Percentiles rank a stretch among this genome's conserved stretches.
These are phyloP conservation scores for Termitomyces sp. DNA, from an alignment of 768 basidiomycete species.

Conservation along the genomic window DNA sequence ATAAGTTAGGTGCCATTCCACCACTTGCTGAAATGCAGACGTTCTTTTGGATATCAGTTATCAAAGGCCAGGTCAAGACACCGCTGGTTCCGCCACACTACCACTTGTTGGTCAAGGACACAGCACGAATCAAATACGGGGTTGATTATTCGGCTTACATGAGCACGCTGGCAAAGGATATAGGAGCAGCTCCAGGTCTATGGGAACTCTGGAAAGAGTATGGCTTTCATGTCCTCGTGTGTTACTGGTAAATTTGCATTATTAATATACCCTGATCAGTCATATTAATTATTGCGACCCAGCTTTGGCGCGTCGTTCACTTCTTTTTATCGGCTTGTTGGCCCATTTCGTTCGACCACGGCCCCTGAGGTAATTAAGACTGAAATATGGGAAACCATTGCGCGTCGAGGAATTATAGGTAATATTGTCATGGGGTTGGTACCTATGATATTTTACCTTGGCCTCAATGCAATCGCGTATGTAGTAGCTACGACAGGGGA, in stretches of 20 bases:
- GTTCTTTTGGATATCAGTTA: conserved; percentile 50
- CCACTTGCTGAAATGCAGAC: conserved; percentile 57
- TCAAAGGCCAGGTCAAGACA: conserved; percentile 34
- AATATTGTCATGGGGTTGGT: conserved; percentile 56
- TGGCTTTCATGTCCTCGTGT: conserved; percentile 43
- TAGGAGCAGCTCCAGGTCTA: conserved; percentile 47
- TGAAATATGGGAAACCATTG: conserved; percentile 58
- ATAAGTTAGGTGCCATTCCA: conserved; percentile 42
- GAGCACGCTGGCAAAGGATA: conserved; percentile 51
- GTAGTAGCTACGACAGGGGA: neutral
- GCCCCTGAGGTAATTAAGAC: conserved; percentile 43
- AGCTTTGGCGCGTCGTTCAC: conserved; percentile 59
- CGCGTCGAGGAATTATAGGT: conserved; percentile 45
- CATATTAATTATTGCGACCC: neutral
- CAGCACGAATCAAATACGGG: conserved; percentile 52
- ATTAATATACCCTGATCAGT: neutral
- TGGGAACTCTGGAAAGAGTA: conserved; percentile 40
- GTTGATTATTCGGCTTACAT: conserved; percentile 55
- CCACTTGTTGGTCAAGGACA: conserved; percentile 45
- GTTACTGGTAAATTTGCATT: conserved; percentile 40
- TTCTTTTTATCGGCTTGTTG: conserved; percentile 50
- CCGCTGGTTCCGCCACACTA: conserved; percentile 45
- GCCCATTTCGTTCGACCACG: conserved; percentile 37
- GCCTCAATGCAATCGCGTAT: conserved; percentile 7
- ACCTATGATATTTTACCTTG: conserved; percentile 40